Evolutionary conservation across 2,329 filamentous ascomycete genomes (phyloP).

Genomic region (Tolypocladium endophyticum): DNA sequence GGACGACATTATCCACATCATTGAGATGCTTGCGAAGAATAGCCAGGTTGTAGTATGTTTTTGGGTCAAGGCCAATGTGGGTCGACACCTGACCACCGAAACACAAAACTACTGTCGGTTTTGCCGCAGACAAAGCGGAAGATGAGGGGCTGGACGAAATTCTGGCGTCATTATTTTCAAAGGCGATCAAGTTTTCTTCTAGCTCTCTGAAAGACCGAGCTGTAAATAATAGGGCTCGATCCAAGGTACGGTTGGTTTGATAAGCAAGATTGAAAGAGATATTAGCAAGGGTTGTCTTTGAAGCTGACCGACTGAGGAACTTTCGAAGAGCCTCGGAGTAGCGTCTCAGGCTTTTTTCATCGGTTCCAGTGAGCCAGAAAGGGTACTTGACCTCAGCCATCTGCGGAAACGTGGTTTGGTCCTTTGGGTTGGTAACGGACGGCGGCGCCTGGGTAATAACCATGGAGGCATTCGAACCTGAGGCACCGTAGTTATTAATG

Average conservation of each 20-base stretch:
- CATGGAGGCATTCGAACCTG: conserved; percentile 13
- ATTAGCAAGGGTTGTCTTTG: conserved; percentile 5
- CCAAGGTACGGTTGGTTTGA: conserved; percentile 16
- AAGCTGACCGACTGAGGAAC: background rate
- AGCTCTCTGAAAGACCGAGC: conserved; percentile 2
- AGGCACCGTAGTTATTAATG: conserved; percentile 26
- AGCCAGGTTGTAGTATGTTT: conserved; percentile 14
- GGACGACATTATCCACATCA: background rate
- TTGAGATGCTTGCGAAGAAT: conserved; percentile 12
- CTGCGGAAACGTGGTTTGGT: background rate
- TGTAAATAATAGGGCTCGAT: conserved; percentile 13
- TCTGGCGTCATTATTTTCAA: background rate
- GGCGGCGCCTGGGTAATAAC: conserved; percentile 10
- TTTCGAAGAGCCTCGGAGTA: background rate
- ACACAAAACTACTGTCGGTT: conserved; percentile 20
- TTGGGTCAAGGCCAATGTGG: conserved; percentile 17
- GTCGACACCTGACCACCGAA: conserved; percentile 18
- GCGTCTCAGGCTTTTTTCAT: conserved; percentile 1
- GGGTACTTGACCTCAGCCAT: background rate
- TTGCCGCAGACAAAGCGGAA: background rate
- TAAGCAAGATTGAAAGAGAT: conserved; percentile 20
- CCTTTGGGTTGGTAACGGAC: background rate
- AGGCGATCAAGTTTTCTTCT: conserved; percentile 14
- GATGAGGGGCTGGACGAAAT: background rate
- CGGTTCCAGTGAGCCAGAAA: background rate